Base-by-base conservation (phyloP, 78 protist species). In the Speleostelium caveatum region DNA sequence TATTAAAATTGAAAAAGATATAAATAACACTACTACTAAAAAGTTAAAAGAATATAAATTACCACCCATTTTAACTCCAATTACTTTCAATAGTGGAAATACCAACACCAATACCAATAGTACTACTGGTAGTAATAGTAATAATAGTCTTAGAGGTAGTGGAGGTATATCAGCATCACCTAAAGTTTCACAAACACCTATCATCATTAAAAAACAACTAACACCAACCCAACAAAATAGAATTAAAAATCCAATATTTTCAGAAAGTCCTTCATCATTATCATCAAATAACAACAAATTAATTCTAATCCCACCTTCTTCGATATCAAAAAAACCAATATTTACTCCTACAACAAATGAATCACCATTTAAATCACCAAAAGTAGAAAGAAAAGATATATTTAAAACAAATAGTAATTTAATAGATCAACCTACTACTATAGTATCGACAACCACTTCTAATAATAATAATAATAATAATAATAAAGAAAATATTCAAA, bases 401-500 rank as follows among this genome's bases (percentile, higher is more conserved):
- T n/a, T n/a, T n/a, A n/a, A n/a, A n/a, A n/a, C n/a, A n/a, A n/a
- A n/a, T n/a, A n/a, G n/a, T n/a, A n/a, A n/a, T n/a, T n/a, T n/a
- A n/a, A n/a, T n/a, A n/a, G n/a, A n/a, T n/a, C n/a, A n/a, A n/a
- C n/a, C n/a, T n/a, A n/a, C n/a, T n/a, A n/a, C n/a, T 0, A 56
- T 21, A 56, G 28, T 19, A 2, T 12, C 21, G 2, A 28, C n/a
- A n/a, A n/a, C n/a, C n/a, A n/a, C n/a, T n/a, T n/a, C n/a, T n/a
- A n/a, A n/a, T n/a, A n/a, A n/a, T n/a, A 28, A 28, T 56, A 56
- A 56, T 5, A 56, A 21, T 56, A 65, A 65, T 62, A 41, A 33
- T 62, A 62, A 41, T 62, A 30, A 33, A 35, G 49, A 62, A 62
- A 62, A 33, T 33, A 33, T 41, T 33, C 69, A 62, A 62, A 21